These are phyloP conservation scores for Ilyonectria sp. DNA, from an alignment of 2,329 filamentous ascomycete species.

Conservation along the genomic window DNA sequence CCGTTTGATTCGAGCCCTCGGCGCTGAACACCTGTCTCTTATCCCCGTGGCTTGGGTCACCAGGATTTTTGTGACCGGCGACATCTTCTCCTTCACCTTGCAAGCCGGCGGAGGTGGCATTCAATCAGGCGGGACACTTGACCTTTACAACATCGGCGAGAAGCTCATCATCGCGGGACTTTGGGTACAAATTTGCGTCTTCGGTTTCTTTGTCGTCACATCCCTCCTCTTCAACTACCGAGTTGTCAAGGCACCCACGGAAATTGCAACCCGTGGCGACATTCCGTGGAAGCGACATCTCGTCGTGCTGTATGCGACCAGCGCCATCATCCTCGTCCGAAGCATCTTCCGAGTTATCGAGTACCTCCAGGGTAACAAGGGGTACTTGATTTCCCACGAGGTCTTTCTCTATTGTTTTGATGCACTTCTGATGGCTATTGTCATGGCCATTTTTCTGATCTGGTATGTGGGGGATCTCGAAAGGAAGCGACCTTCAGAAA, in stretches of 20 bases:
- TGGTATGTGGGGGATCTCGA: constrained; percentile 41
- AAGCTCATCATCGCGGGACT: constrained; percentile 71
- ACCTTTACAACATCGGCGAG: constrained; percentile 55
- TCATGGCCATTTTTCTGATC: constrained; percentile 56
- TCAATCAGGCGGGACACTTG: constrained; percentile 45
- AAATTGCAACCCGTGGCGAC: not conserved
- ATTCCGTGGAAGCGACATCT: constrained; percentile 52
- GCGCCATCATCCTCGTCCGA: constrained; percentile 60
- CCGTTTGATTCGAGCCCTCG: constrained; percentile 58
- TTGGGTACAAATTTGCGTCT: constrained; percentile 70
- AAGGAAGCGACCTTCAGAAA: not conserved
- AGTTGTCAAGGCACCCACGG: not conserved
- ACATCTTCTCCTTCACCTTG: constrained; percentile 66
- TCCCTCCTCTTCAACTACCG: constrained; percentile 10
- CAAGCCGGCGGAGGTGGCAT: constrained; percentile 62
- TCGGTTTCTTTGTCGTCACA: constrained; percentile 50
- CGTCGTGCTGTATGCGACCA: constrained; percentile 51
- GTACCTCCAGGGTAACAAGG: constrained; percentile 60
- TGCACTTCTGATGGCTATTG: constrained; percentile 56
- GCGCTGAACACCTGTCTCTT: constrained; percentile 52
- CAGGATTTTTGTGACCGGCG: constrained; percentile 68
- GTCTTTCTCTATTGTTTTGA: constrained; percentile 61
- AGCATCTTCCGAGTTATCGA: constrained; percentile 64
- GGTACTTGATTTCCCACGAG: constrained; percentile 59
- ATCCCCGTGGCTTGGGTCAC: constrained; percentile 61